Percentiles rank a stretch among this genome's conserved stretches.
Evolutionary conservation across 169 alveolate species (phyloP).

Genomic region (Eimeria praecox): DNA sequence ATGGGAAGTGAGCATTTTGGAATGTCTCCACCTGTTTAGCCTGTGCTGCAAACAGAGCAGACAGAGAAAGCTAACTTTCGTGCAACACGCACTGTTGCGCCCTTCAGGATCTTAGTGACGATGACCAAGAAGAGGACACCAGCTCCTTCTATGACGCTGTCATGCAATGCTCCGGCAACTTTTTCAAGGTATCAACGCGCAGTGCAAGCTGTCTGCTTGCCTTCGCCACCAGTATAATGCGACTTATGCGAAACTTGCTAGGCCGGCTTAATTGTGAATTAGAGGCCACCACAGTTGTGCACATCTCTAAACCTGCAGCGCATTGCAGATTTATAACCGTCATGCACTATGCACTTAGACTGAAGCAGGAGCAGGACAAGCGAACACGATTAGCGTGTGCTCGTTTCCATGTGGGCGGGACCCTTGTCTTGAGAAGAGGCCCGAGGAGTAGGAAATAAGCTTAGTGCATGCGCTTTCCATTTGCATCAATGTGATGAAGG

Average conservation of each 20-base stretch:
- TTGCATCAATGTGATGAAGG: background rate
- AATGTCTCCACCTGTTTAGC: background rate
- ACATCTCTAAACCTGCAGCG: background rate
- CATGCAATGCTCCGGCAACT: conserved; percentile 75
- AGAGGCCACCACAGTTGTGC: background rate
- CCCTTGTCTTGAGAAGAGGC: background rate
- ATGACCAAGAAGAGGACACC: conserved; percentile 58
- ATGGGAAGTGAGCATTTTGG: conserved; percentile 62
- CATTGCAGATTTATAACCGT: too few relatives aligned
- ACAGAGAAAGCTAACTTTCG: background rate
- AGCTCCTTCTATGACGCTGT: conserved; percentile 76
- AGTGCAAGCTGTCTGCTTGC: background rate
- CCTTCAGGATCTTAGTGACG: conserved; percentile 74
- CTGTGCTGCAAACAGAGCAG: background rate
- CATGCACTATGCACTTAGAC: background rate
- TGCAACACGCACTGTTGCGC: background rate
- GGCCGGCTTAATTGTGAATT: background rate
- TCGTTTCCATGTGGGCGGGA: background rate
- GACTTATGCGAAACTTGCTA: background rate
- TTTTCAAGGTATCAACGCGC: conserved; percentile 70
- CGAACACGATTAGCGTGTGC: background rate
- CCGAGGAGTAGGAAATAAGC: background rate
- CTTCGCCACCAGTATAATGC: background rate
- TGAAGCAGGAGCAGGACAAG: background rate
- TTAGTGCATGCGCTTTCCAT: background rate